These are phyloP conservation scores for Sanghuangporus sanghuang DNA, from an alignment of 1,284 basidiomycete species.

Conservation along the genomic window DNA sequence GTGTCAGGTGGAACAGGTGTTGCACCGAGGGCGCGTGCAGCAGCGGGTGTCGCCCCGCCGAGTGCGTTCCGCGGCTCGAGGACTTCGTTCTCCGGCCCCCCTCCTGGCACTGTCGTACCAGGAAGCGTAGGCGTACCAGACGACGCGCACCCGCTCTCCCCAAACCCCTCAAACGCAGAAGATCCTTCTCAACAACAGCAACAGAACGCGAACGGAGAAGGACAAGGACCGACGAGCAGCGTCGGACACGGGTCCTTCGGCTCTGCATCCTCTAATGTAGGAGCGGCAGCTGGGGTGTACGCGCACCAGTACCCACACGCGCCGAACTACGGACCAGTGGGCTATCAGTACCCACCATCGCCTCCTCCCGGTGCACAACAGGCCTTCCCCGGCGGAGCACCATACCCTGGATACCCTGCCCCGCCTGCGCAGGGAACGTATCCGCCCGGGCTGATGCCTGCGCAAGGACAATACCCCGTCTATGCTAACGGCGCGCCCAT, in stretches of 20 bases:
- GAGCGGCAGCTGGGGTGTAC: background rate
- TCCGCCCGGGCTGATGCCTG: background rate
- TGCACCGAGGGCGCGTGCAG: background rate
- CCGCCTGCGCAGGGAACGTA: background rate
- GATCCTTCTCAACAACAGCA: background rate
- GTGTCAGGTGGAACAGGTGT: background rate
- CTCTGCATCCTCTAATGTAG: background rate
- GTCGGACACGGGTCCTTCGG: background rate
- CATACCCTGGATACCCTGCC: background rate
- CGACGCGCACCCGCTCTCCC: background rate
- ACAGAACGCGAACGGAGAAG: background rate
- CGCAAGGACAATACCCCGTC: background rate
- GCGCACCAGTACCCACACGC: background rate
- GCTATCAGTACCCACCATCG: background rate
- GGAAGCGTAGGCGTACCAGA: background rate
- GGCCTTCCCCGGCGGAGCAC: background rate
- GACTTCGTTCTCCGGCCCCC: background rate
- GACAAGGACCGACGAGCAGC: background rate
- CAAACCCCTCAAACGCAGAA: background rate
- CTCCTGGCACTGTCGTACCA: background rate
- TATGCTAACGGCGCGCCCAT: background rate
- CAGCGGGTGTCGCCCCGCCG: background rate
- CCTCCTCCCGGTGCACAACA: background rate
- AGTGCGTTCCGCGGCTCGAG: background rate
- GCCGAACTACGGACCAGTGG: background rate